These are phyloP conservation scores for Pseudodiploospora longispora DNA, from an alignment of 2,329 filamentous ascomycete species.

Conservation along the genomic window DNA sequence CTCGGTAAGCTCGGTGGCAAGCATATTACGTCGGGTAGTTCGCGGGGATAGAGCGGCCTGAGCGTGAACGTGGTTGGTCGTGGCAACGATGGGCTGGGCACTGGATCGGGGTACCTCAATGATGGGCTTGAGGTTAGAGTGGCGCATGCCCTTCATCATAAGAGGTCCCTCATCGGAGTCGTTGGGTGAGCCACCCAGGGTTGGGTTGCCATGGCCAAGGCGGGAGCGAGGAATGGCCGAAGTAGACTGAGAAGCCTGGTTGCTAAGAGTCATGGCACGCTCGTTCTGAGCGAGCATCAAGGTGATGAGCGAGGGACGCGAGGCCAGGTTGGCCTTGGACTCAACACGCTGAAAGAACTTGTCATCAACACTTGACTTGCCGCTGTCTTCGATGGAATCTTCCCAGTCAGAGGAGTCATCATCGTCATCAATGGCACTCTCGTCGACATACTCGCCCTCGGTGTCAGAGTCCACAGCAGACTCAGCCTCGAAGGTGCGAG, in stretches of 20 bases:
- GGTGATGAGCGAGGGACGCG: slow-evolving; percentile 80
- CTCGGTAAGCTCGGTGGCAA: slow-evolving; percentile 88
- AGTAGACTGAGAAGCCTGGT: slow-evolving; percentile 58
- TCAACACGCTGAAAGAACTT: slow-evolving; percentile 86
- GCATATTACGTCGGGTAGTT: slow-evolving; percentile 90
- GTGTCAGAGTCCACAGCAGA: slow-evolving; percentile 27
- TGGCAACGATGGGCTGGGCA: slow-evolving; percentile 71
- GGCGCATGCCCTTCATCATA: slow-evolving; percentile 54
- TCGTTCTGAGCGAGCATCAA: slow-evolving; percentile 76
- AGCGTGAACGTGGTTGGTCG: slow-evolving; percentile 54
- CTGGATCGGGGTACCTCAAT: slow-evolving; percentile 57
- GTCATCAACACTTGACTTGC: slow-evolving; percentile 74
- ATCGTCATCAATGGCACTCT: slow-evolving; percentile 74
- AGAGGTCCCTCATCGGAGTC: slow-evolving; percentile 55
- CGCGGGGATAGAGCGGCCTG: slow-evolving; percentile 79
- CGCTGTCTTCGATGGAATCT: slow-evolving; percentile 69
- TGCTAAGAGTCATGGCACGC: slow-evolving; percentile 60
- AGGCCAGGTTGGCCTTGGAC: slow-evolving; percentile 76
- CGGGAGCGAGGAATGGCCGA: slow-evolving; percentile 60
- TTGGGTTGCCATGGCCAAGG: slow-evolving; percentile 35
- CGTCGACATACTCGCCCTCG: slow-evolving; percentile 60
- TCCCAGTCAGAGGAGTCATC: slow-evolving; percentile 56
- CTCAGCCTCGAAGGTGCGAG: slow-evolving; percentile 54
- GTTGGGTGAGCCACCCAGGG: slow-evolving; percentile 43
- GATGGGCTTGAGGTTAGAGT: slow-evolving; percentile 43